Evolutionary conservation across 2,329 filamentous ascomycete species (phyloP).

Genomic region (Ophiocordyceps camponoti-saundersi): DNA sequence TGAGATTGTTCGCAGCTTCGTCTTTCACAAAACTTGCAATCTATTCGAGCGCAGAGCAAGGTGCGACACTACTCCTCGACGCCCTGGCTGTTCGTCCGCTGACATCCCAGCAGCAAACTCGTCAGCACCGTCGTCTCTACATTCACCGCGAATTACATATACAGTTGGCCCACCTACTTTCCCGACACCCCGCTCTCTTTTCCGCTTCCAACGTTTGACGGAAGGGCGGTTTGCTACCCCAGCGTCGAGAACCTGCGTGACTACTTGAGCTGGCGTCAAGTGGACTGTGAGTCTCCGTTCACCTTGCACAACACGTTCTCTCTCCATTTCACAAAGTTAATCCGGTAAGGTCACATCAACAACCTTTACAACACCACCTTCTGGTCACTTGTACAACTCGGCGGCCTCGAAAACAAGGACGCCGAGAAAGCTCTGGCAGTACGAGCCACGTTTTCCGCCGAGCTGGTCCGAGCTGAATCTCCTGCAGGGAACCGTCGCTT

Average conservation of each 20-base stretch:
- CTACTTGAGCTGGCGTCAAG: constrained; percentile 95
- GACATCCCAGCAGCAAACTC: constrained; percentile 48
- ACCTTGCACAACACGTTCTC: constrained; percentile 1
- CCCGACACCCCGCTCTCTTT: constrained; percentile 50
- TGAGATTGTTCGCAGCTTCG: constrained; percentile 42
- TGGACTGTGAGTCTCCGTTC: constrained; percentile 54
- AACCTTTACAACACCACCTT: constrained; percentile 98
- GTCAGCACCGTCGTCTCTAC: constrained; percentile 82
- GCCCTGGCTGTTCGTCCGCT: not conserved
- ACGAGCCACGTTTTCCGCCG: constrained; percentile 6
- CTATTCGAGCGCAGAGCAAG: constrained; percentile 76
- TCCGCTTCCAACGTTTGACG: constrained; percentile 81
- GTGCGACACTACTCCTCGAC: constrained; percentile 23
- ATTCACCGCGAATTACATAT: constrained; percentile 82
- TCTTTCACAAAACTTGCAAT: constrained; percentile 66
- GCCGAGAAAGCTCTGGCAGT: constrained; percentile 70
- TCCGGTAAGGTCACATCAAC: constrained; percentile 67
- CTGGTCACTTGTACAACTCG: constrained; percentile 71
- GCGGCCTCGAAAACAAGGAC: constrained; percentile 56
- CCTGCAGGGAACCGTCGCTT: constrained; percentile 57
- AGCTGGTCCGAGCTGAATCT: not conserved
- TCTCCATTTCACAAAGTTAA: constrained; percentile 4
- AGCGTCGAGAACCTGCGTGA: constrained; percentile 68
- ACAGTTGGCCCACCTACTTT: constrained; percentile 64
- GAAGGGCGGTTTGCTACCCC: constrained; percentile 79